Evolutionary conservation across 352 stramenopile species (phyloP).

Genomic region (Peronosclerospora sorghi): DNA sequence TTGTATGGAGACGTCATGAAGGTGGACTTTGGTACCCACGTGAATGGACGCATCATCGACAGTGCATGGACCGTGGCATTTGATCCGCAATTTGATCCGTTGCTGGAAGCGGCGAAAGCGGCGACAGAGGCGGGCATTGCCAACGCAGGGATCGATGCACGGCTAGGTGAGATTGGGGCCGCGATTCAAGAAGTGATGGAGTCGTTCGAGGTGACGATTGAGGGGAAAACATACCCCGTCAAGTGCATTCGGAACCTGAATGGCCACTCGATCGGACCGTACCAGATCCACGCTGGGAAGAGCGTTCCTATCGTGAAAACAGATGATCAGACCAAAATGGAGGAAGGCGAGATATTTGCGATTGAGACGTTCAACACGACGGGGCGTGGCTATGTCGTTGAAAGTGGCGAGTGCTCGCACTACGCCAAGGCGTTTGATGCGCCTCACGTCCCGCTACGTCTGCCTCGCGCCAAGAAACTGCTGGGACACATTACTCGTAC

Average conservation of each 20-base stretch:
- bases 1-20: constrained; percentile 96
- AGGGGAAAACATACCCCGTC: constrained; percentile 92
- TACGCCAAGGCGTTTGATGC: constrained; percentile 97
- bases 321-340: constrained; percentile 91
- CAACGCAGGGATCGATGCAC: constrained; percentile 90
- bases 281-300: constrained; percentile 95
- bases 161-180: constrained; percentile 42
- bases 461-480: constrained; percentile 90
- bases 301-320: constrained; percentile 95
- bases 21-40: constrained; percentile 95
- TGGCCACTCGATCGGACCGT: constrained; percentile 95
- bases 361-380: constrained; percentile 95
- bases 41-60: constrained; percentile 96
- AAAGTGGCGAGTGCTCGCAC: constrained; percentile 94
- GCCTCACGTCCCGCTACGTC: constrained; percentile 89
- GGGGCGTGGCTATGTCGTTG: constrained; percentile 78
- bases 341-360: constrained; percentile 95
- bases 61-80: constrained; percentile 95
- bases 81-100: constrained; percentile 89
- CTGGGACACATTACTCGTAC: constrained; percentile 97
- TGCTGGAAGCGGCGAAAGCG: constrained; percentile 87
- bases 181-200: constrained; percentile 19
- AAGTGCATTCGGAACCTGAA: constrained; percentile 97
- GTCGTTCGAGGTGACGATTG: constrained; percentile 85
- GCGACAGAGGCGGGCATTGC: constrained; percentile 91